phyloP scores from a whole-genome alignment of 345 rosid genomes.

The Lepidium sativum region DNA sequence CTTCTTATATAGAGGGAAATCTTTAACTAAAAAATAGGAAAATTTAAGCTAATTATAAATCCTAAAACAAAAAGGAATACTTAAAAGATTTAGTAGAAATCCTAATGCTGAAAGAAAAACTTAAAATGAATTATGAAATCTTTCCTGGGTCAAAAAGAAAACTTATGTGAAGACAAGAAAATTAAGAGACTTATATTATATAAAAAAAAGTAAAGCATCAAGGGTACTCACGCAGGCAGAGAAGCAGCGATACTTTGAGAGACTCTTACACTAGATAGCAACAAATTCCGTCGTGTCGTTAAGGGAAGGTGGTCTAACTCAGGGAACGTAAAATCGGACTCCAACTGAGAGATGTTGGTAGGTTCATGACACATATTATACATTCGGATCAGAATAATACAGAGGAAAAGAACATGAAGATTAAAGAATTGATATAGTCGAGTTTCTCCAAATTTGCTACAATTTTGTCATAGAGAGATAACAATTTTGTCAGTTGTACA shows the following conservation, averaged over 20 bases:
- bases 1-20: no score
- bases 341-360: neutral
- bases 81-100: no score
- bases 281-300: conserved; percentile 9
- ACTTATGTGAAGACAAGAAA: no score
- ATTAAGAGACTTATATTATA: no score
- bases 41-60: no score
- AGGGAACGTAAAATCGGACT: neutral
- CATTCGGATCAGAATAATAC: neutral
- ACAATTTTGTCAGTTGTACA: neutral
- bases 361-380: conserved; percentile 21
- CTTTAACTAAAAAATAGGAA: no score
- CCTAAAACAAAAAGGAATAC: no score
- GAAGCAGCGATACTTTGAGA: conserved; percentile 8
- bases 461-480: neutral
- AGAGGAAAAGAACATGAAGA: neutral
- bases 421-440: neutral
- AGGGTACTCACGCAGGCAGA: conserved; percentile 15
- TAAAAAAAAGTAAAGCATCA: neutral
- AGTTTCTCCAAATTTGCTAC: neutral
- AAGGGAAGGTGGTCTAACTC: conserved; percentile 24
- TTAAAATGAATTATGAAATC: no score
- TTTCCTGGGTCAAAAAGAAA: no score
- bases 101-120: no score
- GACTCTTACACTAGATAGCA: neutral